Evolutionary conservation across 805 yeast species (phyloP), one percentile per base, ranked within the genome.

Genomic region (Ogataea methanolica): DNA sequence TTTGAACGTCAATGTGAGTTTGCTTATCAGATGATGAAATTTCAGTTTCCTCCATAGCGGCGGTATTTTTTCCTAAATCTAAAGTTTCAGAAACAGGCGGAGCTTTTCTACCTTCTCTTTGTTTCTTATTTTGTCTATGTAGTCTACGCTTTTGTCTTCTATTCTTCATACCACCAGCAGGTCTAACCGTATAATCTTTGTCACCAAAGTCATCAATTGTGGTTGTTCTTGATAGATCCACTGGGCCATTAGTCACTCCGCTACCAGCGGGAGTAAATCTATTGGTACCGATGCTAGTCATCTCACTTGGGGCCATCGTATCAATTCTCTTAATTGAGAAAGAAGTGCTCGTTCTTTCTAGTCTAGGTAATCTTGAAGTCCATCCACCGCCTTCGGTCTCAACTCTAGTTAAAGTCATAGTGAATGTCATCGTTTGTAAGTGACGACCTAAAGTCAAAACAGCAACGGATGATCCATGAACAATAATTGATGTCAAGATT

Each of bases 341-440:
- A 0, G 94, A 81, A 29, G 91, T 78, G 7, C 90, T 86, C 14
- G 73, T 70, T 46, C 77, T 79, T 45, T 85, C 94, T 63, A 88
- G 70, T 39, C 85, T 79, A 33, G 96, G 97, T 56, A 92, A 75
- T 65, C 97, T 82, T 45, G 82, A 76, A 72, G 91, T 80, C 98
- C 99, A 94, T 7, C 97, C 97, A 87, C 29, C 85, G 72, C 54
- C 76, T 71, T 37, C 74, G 68, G 63, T 71, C 66, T 82, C 83
- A 22, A 79, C 80, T 26, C 80, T 79, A 19, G 96, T 89, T 62
- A 88, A 85, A 0, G 97, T 80, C 85, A 91, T 87, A 1, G 97
- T 87, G 58, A 92, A 80, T 1, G 96, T 88, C 83, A 94, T 87
- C 44, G 96, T 85, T 70, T 91, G 90, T 64, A 92, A 76, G 48